A percentile compares a stretch with the other conserved stretches of the same genome.
phyloP scores from a whole-genome alignment of 163 green algal species.

The Volvox carteri region DNA sequence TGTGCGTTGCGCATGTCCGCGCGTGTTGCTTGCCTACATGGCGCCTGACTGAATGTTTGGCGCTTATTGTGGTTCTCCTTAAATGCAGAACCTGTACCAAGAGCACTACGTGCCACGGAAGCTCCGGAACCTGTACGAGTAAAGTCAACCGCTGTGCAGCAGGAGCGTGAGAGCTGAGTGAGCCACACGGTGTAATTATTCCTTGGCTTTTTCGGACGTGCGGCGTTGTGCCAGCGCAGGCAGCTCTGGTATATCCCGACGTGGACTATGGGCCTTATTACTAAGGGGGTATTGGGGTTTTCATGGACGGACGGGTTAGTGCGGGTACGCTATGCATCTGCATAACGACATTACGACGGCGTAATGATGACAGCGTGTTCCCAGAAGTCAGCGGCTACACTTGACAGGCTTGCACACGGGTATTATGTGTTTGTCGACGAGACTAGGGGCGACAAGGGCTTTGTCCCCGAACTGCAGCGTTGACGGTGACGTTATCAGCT shows the following conservation, averaged over 20 bases:
- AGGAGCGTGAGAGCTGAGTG: not conserved
- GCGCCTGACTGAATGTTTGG: not conserved
- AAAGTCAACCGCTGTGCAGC: not conserved
- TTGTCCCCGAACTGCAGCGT: no score
- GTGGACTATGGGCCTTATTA: not conserved
- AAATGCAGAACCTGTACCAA: slow-evolving; percentile 77
- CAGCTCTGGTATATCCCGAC: not conserved
- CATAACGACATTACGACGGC: not conserved
- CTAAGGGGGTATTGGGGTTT: no score
- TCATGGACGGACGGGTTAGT: not conserved
- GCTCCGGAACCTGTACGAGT: slow-evolving; percentile 62
- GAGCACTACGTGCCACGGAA: slow-evolving; percentile 86
- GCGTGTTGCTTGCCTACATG: not conserved
- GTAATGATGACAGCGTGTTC: not conserved
- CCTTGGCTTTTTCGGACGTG: no score
- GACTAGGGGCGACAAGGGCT: no score
- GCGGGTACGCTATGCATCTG: not conserved
- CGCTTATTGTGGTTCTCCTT: not conserved
- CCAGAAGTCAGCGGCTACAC: no score
- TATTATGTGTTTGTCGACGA: no score
- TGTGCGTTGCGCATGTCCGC: not conserved
- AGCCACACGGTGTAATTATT: no score
- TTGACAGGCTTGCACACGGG: no score
- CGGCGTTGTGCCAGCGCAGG: no score
- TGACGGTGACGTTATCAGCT: no score